Base-by-base conservation (phyloP, 768 basidiomycete species). In the Termitomyces sp. region DNA sequence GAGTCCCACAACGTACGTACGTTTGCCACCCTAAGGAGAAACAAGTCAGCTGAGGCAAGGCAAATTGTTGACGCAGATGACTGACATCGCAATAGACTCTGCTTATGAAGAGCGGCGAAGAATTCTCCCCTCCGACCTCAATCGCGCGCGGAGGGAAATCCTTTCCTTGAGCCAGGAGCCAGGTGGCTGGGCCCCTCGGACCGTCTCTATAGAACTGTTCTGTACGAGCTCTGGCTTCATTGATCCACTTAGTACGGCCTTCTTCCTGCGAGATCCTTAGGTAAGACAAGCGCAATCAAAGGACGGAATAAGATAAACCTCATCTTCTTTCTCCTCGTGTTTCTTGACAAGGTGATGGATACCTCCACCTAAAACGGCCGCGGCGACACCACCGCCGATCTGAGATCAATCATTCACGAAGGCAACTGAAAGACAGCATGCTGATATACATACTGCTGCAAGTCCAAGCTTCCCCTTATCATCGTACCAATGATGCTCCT, bases 341-440 rank as follows among this genome's bases (percentile, higher is more conserved):
- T 54, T 56, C 21, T 44, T 54, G 3, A 54, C 30, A 9, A 60
- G 21, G 42, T 56, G 43, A n/a, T 48, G 34, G 11, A 53, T 51
- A 0, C 52, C 55, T 16, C 47, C 59, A 21, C 52, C 52, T 30
- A 57, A 27, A 19, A 56, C 46, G 25, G 51, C 52, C 8, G 59
- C 52, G 17, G 78, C 69, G 28, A 89, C 52, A 23, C 84, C 88
- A 19, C 84, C 88, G 19, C 83, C 88, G 56, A 88, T 63, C 88
- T 89, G 61, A 30, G 39, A 40, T 51, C 42, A 35, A 58, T 59
- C 27, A 55, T 50, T 55, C 54, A n/a, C 52, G 51, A 45, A 21
- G n/a, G 12, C 50, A 17, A 43, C 14, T 23, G 17, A 53, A 39
- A 27, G 12, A n/a, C 23, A 21, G 32, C 17, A 17, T 45, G n/a